phyloP scores from a whole-genome alignment of 2,329 filamentous ascomycete species.

The Monilinia aucupariae region DNA sequence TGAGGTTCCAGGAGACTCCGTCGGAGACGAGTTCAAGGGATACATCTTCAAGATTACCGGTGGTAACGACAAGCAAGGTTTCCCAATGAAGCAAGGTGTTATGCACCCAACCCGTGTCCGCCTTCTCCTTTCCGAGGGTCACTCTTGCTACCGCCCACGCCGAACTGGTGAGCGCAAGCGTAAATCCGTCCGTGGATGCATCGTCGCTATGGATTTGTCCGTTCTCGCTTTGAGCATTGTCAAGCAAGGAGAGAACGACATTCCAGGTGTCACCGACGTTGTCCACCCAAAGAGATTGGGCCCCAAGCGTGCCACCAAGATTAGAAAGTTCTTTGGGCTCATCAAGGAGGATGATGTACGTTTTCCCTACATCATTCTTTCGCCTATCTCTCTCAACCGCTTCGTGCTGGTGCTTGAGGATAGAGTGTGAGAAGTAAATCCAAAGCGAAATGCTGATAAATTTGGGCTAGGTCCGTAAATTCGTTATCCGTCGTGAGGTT shows the following conservation, averaged over 20 bases:
- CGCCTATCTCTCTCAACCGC: conserved; percentile 53
- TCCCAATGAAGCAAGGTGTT: conserved; percentile 99
- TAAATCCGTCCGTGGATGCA: conserved; percentile 98
- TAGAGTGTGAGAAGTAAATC: conserved; percentile 53
- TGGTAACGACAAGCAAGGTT: conserved; percentile 99
- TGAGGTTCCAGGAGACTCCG: conserved; percentile 87
- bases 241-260: conserved; percentile 94
- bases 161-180: conserved; percentile 98
- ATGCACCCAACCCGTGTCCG: conserved; percentile 98
- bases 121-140: conserved; percentile 89
- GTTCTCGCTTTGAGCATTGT: conserved; percentile 92
- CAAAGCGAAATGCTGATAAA: conserved; percentile 27
- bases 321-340: conserved; percentile 98
- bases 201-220: conserved; percentile 90
- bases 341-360: conserved; percentile 99
- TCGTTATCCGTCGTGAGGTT: conserved; percentile 98
- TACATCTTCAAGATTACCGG: conserved; percentile 99
- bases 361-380: conserved; percentile 54
- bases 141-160: conserved; percentile 99
- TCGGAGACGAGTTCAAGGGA: conserved; percentile 99
- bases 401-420: conserved; percentile 25
- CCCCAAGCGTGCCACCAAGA: conserved; percentile 99
- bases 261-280: conserved; percentile 94
- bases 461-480: conserved; percentile 79
- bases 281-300: conserved; percentile 99